These are phyloP conservation scores for Paraurostyla sp. DNA, from an alignment of 73 alveolate species.

Conservation along the genomic window DNA sequence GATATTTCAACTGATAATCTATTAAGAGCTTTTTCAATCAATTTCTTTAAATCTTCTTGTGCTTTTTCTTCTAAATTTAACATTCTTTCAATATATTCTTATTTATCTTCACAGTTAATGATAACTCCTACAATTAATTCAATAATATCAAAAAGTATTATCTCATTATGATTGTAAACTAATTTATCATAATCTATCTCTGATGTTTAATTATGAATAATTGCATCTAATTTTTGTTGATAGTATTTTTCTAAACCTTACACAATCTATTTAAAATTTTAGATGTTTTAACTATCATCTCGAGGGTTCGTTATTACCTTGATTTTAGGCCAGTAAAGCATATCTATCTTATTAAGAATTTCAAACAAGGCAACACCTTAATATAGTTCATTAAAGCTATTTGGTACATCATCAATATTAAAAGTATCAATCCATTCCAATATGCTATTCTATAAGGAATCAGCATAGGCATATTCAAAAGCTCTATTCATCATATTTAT, in stretches of 20 bases:
- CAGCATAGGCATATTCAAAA: neutral
- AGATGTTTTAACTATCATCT: neutral
- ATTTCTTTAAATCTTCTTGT: constrained; percentile 50
- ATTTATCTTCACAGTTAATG: constrained; percentile 62
- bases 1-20: constrained; percentile 23
- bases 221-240: constrained; percentile 9
- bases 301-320: neutral
- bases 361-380: constrained; percentile 15
- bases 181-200: neutral
- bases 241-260: constrained; percentile 42
- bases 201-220: neutral
- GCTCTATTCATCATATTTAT: constrained; percentile 7
- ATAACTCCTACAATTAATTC: constrained; percentile 61
- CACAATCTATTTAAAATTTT: neutral
- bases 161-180: neutral
- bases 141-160: neutral
- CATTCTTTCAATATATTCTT: constrained; percentile 49
- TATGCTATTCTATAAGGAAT: neutral
- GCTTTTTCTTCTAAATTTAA: constrained; percentile 45
- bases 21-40: constrained; percentile 38
- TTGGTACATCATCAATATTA: neutral
- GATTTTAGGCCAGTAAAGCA: constrained; percentile 52
- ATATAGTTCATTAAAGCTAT: constrained; percentile 9
- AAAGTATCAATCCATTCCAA: constrained; percentile 31
- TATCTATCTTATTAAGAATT: constrained; percentile 43